Conservation (phyloP, 768 basidiomycete genomes). For the Hypsizygus marmoreus region DNA sequence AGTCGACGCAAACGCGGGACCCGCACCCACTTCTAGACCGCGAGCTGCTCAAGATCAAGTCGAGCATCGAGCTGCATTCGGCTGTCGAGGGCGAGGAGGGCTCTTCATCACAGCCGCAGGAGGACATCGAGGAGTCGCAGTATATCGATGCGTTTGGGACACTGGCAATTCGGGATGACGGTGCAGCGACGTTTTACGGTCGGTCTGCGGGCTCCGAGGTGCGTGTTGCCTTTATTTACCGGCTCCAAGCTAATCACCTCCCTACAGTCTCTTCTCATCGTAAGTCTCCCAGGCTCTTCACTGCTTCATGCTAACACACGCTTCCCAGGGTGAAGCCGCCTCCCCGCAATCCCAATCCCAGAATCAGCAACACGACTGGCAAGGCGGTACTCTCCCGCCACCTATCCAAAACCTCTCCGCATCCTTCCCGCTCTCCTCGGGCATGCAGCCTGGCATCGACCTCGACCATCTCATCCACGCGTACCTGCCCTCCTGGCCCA, state of each 20-base stretch:
- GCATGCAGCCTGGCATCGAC: conserved; percentile 35
- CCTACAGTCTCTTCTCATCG: conserved; percentile 55
- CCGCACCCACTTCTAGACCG: conserved; percentile 60
- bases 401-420: conserved; percentile 28
- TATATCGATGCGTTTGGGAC: conserved; percentile 73
- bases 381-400: conserved; percentile 17
- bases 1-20: conserved; percentile 50
- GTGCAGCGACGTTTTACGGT: conserved; percentile 71
- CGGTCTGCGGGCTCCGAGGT: conserved; percentile 76
- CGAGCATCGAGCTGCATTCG: conserved; percentile 66
- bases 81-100: conserved; percentile 51
- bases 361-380: neutral
- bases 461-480: conserved; percentile 46
- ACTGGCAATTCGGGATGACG: conserved; percentile 67
- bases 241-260: conserved; percentile 1
- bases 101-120: too few relatives aligned
- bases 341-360: conserved; percentile 2
- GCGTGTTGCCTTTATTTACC: conserved; percentile 20
- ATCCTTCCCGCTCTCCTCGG: conserved; percentile 52
- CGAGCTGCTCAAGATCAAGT: conserved; percentile 66
- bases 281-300: conserved; percentile 29
- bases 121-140: conserved; percentile 42
- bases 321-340: conserved; percentile 36
- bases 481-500: conserved; percentile 60
- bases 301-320: conserved; percentile 4